Evolutionary conservation across 2,329 filamentous ascomycete genomes (phyloP).

Genomic region (Ophiostoma fasciatum): DNA sequence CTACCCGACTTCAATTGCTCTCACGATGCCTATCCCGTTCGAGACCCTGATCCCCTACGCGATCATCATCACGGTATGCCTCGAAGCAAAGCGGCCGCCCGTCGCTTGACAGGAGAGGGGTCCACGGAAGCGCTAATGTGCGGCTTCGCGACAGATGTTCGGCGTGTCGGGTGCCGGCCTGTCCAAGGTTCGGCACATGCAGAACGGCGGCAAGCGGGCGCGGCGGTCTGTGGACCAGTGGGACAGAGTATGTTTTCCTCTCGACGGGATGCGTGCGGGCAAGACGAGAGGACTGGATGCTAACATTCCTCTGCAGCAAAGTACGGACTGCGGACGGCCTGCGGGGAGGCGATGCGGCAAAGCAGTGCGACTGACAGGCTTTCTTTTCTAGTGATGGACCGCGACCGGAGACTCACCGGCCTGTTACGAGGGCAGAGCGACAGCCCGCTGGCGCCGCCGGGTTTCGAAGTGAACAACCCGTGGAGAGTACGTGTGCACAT

Average conservation of each 20-base stretch:
- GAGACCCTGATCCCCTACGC: conserved; percentile 49
- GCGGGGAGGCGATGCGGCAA: no score
- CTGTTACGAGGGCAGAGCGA: conserved; percentile 43
- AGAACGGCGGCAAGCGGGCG: conserved; percentile 45
- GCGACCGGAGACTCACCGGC: conserved; percentile 46
- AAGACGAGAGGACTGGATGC: no score
- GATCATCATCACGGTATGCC: conserved; percentile 48
- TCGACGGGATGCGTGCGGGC: no score
- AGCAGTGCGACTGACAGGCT: no score
- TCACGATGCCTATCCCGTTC: conserved; percentile 47
- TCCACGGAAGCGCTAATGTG: no score
- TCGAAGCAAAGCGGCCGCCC: no score
- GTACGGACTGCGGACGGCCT: no score
- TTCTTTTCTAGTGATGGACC: conserved; percentile 46
- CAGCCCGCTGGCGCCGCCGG: conserved; percentile 36
- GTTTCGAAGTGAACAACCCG: conserved; percentile 48
- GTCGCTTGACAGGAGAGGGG: neutral
- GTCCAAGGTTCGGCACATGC: conserved; percentile 38
- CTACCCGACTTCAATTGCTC: conserved; percentile 12
- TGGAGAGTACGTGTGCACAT: conserved; percentile 50
- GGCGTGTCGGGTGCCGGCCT: conserved; percentile 43
- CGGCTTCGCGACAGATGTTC: conserved; percentile 38
- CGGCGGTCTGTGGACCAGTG: conserved; percentile 48
- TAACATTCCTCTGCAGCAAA: conserved; percentile 33
- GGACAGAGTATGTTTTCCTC: conserved; percentile 35